Evolutionary conservation across 2,329 filamentous ascomycete species (phyloP).

Genomic region (Mollisiaceae sp.): DNA sequence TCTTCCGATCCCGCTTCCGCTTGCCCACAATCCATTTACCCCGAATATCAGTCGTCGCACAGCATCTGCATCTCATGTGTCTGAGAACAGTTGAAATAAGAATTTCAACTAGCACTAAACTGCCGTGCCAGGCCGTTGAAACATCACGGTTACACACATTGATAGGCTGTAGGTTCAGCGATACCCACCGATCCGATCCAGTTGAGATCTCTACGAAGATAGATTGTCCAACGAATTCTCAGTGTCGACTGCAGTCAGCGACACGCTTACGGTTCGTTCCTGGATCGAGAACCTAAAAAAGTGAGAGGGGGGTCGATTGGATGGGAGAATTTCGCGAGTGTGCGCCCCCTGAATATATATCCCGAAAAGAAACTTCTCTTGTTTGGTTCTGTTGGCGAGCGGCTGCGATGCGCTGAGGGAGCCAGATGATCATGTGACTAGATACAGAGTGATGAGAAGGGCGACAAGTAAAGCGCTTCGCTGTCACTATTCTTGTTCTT

Average conservation of each 20-base stretch:
- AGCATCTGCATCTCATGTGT: not conserved
- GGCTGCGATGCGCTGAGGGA: not conserved
- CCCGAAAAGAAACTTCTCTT: not conserved
- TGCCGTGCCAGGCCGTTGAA: conserved; percentile 23
- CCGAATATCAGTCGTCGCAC: not conserved
- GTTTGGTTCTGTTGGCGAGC: not conserved
- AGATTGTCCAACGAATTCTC: conserved; percentile 14
- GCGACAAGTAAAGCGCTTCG: not conserved
- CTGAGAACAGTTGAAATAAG: not conserved
- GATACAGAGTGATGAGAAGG: not conserved
- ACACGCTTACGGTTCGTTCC: conserved; percentile 20
- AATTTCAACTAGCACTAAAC: not conserved
- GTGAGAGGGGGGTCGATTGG: conserved; percentile 24
- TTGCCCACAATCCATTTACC: not conserved
- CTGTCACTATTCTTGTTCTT: not conserved
- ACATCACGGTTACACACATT: conserved; percentile 22
- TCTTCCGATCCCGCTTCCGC: conserved; percentile 1
- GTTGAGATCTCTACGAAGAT: conserved; percentile 16
- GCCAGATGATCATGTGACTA: conserved; percentile 12
- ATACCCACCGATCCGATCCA: not conserved
- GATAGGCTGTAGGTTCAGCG: conserved; percentile 18
- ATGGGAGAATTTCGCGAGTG: conserved; percentile 19
- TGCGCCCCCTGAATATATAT: conserved; percentile 15
- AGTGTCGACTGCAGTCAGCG: conserved; percentile 18
- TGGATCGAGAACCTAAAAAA: not conserved